phyloP scores from a whole-genome alignment of 2,329 filamentous ascomycete species.

The Pestalotiopsis sp. region DNA sequence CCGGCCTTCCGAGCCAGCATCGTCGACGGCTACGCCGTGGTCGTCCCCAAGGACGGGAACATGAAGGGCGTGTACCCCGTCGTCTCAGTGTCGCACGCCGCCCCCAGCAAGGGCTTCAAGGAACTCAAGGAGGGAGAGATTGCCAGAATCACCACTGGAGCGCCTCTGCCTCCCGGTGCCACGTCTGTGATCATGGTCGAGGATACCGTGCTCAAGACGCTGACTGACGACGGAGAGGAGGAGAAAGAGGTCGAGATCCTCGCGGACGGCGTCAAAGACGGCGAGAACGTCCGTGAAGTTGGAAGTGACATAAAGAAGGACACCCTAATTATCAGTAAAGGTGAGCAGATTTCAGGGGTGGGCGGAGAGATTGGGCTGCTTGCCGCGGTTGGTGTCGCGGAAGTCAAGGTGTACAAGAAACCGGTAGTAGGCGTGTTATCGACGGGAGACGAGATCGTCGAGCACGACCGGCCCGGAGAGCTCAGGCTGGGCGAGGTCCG shows the following conservation, averaged over 20 bases:
- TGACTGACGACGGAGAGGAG: constrained; percentile 79
- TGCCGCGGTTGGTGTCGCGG: constrained; percentile 76
- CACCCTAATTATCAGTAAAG: constrained; percentile 71
- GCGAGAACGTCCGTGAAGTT: constrained; percentile 89
- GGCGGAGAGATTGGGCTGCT: constrained; percentile 92
- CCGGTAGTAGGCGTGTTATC: constrained; percentile 86
- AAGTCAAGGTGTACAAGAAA: constrained; percentile 73
- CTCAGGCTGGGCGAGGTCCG: constrained; percentile 83
- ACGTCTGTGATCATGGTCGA: constrained; percentile 97
- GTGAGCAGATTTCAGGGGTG: constrained; percentile 81
- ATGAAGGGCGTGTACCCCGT: constrained; percentile 86
- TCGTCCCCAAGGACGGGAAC: constrained; percentile 63
- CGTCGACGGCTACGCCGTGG: constrained; percentile 92
- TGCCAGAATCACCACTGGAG: constrained; percentile 91
- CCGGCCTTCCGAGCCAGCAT: constrained; percentile 95
- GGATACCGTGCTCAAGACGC: constrained; percentile 77
- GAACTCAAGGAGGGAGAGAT: constrained; percentile 74
- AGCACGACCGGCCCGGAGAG: constrained; percentile 64
- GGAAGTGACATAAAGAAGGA: constrained; percentile 82
- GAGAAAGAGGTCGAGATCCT: constrained; percentile 89
- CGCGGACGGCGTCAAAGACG: constrained; percentile 71
- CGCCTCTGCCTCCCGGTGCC: constrained; percentile 84
- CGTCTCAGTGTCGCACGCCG: constrained; percentile 82
- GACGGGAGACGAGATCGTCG: constrained; percentile 92
- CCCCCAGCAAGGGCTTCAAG: constrained; percentile 65